phyloP scores from a whole-genome alignment of 352 stramenopile genomes.

The Phytophthora podocarpi region DNA sequence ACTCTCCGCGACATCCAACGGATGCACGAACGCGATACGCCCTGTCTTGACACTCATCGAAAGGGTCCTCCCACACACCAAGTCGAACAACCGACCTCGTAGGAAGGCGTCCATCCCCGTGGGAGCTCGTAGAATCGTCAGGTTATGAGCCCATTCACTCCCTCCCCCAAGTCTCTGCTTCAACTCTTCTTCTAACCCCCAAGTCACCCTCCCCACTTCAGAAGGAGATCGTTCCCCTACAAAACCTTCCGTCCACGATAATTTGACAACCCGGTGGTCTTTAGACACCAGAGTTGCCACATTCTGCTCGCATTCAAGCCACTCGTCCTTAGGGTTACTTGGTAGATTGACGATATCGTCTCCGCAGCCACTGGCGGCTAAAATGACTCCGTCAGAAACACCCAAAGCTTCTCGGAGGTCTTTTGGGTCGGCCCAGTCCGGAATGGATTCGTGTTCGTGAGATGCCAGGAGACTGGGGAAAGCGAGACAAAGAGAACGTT shows the following conservation, averaged over 20 bases:
- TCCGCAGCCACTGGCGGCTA: slow-evolving; percentile 34
- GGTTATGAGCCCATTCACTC: slow-evolving; percentile 4
- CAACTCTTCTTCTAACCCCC: slow-evolving; percentile 50
- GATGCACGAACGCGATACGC: slow-evolving; percentile 66
- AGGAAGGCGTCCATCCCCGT: slow-evolving; percentile 71
- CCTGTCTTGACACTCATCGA: slow-evolving; percentile 65
- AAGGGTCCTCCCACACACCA: slow-evolving; percentile 68
- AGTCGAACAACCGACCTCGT: slow-evolving; percentile 51
- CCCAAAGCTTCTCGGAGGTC: slow-evolving; percentile 53
- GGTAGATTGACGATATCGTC: slow-evolving; percentile 28
- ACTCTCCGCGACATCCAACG: slow-evolving; percentile 59
- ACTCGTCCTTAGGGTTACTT: slow-evolving; percentile 18
- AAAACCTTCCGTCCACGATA: slow-evolving; percentile 58
- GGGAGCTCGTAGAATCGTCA: slow-evolving; percentile 45
- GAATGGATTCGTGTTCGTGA: slow-evolving; percentile 29
- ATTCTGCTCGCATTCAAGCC: slow-evolving; percentile 33
- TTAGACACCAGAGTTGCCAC: slow-evolving; percentile 25
- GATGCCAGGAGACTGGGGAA: slow-evolving; percentile 39
- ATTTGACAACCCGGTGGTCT: slow-evolving; percentile 48
- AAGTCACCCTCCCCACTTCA: slow-evolving; percentile 48
- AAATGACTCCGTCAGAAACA: slow-evolving; percentile 49
- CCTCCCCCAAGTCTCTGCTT: slow-evolving; percentile 15
- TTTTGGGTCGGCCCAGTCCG: slow-evolving; percentile 46
- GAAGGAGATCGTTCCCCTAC: slow-evolving; percentile 39
- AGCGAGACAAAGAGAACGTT: slow-evolving; percentile 24